Percentiles rank a stretch among this genome's conserved stretches.
Conservation (phyloP, 768 basidiomycete species). For the Lentinula sp. region DNA sequence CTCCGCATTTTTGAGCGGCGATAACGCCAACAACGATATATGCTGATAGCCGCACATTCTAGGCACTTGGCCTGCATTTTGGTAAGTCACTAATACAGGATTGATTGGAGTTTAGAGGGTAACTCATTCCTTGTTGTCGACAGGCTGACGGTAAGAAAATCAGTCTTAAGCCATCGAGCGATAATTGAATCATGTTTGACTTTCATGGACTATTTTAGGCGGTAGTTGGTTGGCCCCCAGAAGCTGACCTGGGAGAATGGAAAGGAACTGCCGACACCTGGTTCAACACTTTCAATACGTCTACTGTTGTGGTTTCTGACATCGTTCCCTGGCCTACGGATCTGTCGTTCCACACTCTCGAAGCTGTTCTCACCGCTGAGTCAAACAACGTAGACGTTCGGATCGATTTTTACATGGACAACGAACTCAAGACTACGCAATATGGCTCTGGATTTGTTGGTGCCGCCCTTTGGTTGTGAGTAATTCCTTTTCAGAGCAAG, state of each 20-base stretch:
- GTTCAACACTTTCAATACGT: constrained; percentile 41
- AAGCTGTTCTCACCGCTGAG: constrained; percentile 34
- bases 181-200: neutral
- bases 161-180: neutral
- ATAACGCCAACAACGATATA: neutral
- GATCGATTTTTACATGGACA: constrained; percentile 37
- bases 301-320: constrained; percentile 31
- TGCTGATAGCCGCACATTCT: neutral
- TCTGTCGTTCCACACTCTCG: constrained; percentile 34
- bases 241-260: constrained; percentile 39
- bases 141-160: constrained; percentile 24
- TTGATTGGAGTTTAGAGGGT: neutral
- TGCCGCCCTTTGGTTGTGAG: constrained; percentile 35
- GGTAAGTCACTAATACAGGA: constrained; percentile 15
- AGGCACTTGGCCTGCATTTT: constrained; percentile 40
- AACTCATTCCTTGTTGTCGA: neutral
- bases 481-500: neutral
- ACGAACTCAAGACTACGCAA: constrained; percentile 28
- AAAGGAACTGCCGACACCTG: constrained; percentile 38
- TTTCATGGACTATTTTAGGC: constrained; percentile 15
- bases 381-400: constrained; percentile 29
- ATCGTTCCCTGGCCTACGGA: constrained; percentile 36
- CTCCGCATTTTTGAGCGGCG: no score
- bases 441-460: constrained; percentile 34
- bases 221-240: constrained; percentile 37